phyloP scores from a whole-genome alignment of 441 rosid species.

The Pelargonium australe region DNA sequence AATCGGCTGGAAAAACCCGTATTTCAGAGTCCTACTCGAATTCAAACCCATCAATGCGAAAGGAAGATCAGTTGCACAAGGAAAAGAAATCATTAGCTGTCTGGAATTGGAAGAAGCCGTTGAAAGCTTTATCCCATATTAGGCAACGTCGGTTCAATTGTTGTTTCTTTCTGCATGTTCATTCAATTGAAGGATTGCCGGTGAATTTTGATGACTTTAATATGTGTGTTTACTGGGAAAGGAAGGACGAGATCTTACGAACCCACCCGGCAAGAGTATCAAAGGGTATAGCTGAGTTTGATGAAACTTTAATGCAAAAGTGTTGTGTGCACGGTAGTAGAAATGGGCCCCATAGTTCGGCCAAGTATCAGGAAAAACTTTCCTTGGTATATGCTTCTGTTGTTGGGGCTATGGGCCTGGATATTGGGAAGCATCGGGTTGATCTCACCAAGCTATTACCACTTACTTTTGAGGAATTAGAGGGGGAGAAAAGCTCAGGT shows the following conservation, averaged over 20 bases:
- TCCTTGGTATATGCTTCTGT: conserved; percentile 46
- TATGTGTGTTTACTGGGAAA: conserved; percentile 60
- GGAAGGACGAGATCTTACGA: conserved; percentile 51
- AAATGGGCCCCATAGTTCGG: conserved; percentile 48
- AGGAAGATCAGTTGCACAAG: conserved; percentile 24
- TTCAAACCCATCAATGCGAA: conserved; percentile 18
- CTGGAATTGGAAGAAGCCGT: conserved; percentile 82
- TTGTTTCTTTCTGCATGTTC: conserved; percentile 69
- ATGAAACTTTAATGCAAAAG: conserved; percentile 56
- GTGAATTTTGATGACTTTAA: conserved; percentile 35
- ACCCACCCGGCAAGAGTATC: conserved; percentile 46
- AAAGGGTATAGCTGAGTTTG: conserved; percentile 54
- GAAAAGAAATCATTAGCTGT: conserved; percentile 38
- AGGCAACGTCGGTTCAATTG: conserved; percentile 45
- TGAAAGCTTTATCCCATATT: conserved; percentile 60
- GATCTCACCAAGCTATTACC: conserved; percentile 80
- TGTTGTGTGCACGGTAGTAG: conserved; percentile 55
- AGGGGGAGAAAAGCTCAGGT: conserved; percentile 46
- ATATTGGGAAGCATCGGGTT: conserved; percentile 65
- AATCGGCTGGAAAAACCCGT: conserved; percentile 38
- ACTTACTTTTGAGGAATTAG: conserved; percentile 46
- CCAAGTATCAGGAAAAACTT: conserved; percentile 56
- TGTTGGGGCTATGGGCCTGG: conserved; percentile 37
- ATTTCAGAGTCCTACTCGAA: conserved; percentile 24
- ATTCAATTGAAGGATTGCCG: conserved; percentile 68